These are phyloP conservation scores for Vanrija humicola DNA, from an alignment of 1,284 basidiomycete genomes.

Conservation along the genomic window DNA sequence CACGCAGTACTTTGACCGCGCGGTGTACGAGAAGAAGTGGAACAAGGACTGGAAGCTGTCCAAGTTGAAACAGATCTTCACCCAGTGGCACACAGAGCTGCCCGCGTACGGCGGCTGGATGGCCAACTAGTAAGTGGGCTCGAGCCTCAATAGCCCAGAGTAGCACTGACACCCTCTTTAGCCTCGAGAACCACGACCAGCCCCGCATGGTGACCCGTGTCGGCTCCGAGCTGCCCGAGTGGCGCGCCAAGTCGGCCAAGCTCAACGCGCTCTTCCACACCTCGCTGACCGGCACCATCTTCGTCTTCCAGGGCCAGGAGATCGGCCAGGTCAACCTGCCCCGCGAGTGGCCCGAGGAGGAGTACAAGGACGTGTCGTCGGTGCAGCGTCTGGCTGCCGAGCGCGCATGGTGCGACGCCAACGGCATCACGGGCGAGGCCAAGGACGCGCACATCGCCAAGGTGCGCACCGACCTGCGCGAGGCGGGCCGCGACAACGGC, in stretches of 20 bases:
- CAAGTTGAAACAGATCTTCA: conserved; percentile 58
- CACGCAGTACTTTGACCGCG: conserved; percentile 34
- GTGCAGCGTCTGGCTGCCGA: conserved; percentile 40
- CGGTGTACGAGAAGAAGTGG: conserved; percentile 1
- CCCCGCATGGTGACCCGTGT: conserved; percentile 64
- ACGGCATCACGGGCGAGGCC: conserved; percentile 27
- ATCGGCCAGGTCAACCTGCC: conserved; percentile 68
- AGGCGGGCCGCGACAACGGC: conserved; percentile 44
- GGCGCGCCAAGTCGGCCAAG: conserved; percentile 62
- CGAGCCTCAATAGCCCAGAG: background rate
- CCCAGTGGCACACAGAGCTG: conserved; percentile 60
- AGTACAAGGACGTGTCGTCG: conserved; percentile 60
- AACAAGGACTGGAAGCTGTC: conserved; percentile 55
- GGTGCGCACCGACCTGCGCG: conserved; percentile 35
- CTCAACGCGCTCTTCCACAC: conserved; percentile 62
- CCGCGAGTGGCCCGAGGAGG: conserved; percentile 61
- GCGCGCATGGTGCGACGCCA: conserved; percentile 34
- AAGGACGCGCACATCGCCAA: conserved; percentile 46
- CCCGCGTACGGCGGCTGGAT: conserved; percentile 64
- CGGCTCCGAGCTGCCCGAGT: conserved; percentile 59
- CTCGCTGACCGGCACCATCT: conserved; percentile 64
- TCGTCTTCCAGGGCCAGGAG: conserved; percentile 71
- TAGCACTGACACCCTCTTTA: background rate
- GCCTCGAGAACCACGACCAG: conserved; percentile 47
- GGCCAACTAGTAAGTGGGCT: conserved; percentile 26